phyloP scores from a whole-genome alignment of 2,329 filamentous ascomycete species.

The Leptoxyphium fumago region DNA sequence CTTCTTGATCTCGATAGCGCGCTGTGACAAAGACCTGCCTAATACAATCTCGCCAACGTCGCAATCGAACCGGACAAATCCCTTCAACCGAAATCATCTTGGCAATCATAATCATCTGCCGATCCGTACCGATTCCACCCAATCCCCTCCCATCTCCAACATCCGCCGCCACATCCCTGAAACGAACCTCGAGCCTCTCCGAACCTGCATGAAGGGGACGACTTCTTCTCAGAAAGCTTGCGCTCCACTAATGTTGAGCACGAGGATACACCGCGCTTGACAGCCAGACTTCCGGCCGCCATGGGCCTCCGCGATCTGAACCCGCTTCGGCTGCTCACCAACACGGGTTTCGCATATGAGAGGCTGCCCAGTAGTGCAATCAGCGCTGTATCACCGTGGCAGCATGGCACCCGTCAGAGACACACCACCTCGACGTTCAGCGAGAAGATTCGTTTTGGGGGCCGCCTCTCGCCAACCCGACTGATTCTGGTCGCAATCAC shows the following conservation, averaged over 20 bases:
- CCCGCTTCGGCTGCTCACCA: slow-evolving; percentile 30
- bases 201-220: slow-evolving; percentile 2
- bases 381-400: slow-evolving; percentile 2
- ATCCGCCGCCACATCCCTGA: no score
- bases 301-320: slow-evolving; percentile 27
- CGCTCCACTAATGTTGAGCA: slow-evolving; percentile 6
- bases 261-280: slow-evolving; percentile 3
- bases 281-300: slow-evolving; percentile 8
- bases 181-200: no score
- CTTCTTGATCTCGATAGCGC: no score
- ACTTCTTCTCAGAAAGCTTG: slow-evolving; percentile 4
- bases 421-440: slow-evolving; percentile 1
- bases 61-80: no score
- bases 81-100: no score
- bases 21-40: no score
- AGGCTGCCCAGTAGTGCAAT: slow-evolving; percentile 22
- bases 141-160: no score
- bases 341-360: slow-evolving; percentile 31
- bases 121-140: no score
- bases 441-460: slow-evolving; percentile 8
- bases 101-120: no score
- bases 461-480: slow-evolving; percentile 26
- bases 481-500: slow-evolving; percentile 27
- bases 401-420: neutral
- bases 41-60: no score